Evolutionary conservation across 768 basidiomycete genomes (phyloP).

Genomic region (Arthromyces matolae): DNA sequence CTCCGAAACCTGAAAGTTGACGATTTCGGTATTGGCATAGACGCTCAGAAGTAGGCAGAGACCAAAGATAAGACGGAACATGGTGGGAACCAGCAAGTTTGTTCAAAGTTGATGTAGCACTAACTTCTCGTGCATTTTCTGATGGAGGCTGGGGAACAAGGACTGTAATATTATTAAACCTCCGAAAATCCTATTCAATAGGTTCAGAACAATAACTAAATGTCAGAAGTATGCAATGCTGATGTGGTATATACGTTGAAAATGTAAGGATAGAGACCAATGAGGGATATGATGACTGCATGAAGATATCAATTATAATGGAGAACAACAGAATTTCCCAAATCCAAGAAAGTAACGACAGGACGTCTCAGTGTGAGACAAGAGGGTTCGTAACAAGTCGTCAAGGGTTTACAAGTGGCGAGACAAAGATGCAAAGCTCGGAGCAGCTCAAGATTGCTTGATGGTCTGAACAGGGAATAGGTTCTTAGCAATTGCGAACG

Average conservation of each 20-base stretch:
- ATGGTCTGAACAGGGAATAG: conserved; percentile 6
- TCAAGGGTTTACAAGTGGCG: no score
- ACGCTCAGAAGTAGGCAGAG: conserved; percentile 13
- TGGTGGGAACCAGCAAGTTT: background rate
- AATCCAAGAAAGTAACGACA: background rate
- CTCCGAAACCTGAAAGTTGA: conserved; percentile 45
- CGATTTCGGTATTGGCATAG: conserved; percentile 62
- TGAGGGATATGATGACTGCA: no score
- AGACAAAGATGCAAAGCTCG: background rate
- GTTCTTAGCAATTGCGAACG: background rate
- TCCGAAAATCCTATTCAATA: no score
- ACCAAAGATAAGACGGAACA: conserved; percentile 2
- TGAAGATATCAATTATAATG: no score
- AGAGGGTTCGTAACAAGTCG: background rate
- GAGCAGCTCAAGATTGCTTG: conserved; percentile 10
- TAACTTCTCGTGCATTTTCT: no score
- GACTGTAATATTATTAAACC: no score
- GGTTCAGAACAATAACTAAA: no score
- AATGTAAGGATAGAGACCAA: no score
- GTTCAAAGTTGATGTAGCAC: no score
- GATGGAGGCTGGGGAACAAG: no score
- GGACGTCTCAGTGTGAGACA: background rate
- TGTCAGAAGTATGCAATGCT: no score
- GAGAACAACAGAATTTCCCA: background rate
- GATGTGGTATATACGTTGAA: no score